Conservation (phyloP, 106 monocot genomes). For the Cymbidium sinense region DNA sequence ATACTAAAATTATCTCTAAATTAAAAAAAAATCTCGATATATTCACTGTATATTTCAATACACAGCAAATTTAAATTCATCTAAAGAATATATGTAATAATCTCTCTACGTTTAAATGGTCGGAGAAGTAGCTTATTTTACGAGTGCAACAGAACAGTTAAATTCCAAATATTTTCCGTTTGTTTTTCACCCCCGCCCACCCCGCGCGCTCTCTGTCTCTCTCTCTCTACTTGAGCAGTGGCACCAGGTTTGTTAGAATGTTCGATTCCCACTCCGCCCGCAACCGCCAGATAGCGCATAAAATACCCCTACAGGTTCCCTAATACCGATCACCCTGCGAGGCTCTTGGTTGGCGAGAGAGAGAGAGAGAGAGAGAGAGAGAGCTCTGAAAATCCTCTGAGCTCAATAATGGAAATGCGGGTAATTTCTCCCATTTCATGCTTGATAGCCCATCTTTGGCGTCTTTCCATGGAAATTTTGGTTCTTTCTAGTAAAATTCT, state of each 20-base stretch:
- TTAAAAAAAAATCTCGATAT: too few relatives aligned
- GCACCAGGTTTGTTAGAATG: conserved; percentile 8
- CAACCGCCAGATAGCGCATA: conserved; percentile 5
- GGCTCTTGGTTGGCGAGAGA: not conserved
- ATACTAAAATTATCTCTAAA: too few relatives aligned
- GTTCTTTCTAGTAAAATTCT: not conserved
- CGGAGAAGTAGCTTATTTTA: too few relatives aligned
- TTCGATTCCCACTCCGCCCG: not conserved
- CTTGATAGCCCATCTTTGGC: not conserved
- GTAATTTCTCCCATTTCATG: not conserved
- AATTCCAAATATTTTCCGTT: too few relatives aligned
- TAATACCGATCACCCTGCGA: not conserved
- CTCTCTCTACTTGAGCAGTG: not conserved
- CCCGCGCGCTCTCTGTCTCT: too few relatives aligned
- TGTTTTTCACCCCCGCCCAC: too few relatives aligned
- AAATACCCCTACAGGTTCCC: not conserved
- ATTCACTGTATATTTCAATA: too few relatives aligned
- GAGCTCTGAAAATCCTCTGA: conserved; percentile 1
- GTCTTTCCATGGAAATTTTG: not conserved
- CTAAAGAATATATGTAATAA: too few relatives aligned
- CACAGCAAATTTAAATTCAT: too few relatives aligned
- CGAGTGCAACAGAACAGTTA: too few relatives aligned
- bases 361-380: not conserved
- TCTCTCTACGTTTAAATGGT: too few relatives aligned
- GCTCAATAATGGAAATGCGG: not conserved